Conservation (phyloP, 495 filamentous ascomycete species). For the Penicillium alfredii region DNA sequence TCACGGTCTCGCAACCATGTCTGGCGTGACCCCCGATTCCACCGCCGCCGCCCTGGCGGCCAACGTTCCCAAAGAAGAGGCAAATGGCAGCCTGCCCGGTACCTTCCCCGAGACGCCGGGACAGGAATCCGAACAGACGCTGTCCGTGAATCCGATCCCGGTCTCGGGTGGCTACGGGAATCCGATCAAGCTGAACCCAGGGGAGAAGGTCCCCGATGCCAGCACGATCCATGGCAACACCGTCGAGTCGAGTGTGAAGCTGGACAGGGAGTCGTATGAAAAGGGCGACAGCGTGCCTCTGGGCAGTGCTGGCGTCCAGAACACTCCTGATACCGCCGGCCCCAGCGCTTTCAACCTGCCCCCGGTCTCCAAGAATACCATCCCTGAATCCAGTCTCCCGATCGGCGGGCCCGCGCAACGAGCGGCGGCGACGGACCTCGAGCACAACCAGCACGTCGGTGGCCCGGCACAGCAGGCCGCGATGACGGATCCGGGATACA, state of each 20-base stretch:
- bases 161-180: conserved; percentile 73
- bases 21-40: conserved; percentile 63
- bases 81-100: conserved; percentile 55
- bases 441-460: conserved; percentile 8
- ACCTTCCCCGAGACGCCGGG: conserved; percentile 76
- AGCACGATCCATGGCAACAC: conserved; percentile 45
- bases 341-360: conserved; percentile 52
- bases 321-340: conserved; percentile 7
- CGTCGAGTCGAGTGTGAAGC: conserved; percentile 53
- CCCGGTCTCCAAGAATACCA: conserved; percentile 57
- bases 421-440: conserved; percentile 8
- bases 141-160: conserved; percentile 62
- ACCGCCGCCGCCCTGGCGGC: conserved; percentile 68
- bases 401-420: conserved; percentile 42
- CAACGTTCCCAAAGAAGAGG: conserved; percentile 55
- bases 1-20: conserved; percentile 50
- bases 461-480: conserved; percentile 28
- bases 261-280: conserved; percentile 81
- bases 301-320: conserved; percentile 18
- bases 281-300: conserved; percentile 52
- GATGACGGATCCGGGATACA: conserved; percentile 43
- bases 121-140: conserved; percentile 44
- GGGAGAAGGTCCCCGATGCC: conserved; percentile 68
- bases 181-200: conserved; percentile 71
- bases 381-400: conserved; percentile 82